A percentile compares a stretch with the other conserved stretches of the same genome.
Evolutionary conservation across 139 green algal species (phyloP).

Genomic region (Haematococcus lacustris): DNA sequence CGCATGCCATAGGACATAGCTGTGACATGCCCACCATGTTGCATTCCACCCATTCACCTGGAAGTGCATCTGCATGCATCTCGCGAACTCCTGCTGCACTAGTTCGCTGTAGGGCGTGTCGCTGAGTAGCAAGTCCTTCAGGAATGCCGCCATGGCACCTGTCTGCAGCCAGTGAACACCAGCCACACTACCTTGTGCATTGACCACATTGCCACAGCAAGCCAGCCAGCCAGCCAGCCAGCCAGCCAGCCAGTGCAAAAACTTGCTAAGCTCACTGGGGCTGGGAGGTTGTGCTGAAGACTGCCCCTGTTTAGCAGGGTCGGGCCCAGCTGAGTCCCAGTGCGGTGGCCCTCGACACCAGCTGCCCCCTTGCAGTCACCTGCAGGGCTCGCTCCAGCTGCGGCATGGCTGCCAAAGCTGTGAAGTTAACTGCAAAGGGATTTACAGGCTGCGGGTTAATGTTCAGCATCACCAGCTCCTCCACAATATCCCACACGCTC

Average conservation of each 20-base stretch:
- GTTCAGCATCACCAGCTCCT: slow-evolving; percentile 52
- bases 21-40: too few species aligned
- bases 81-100: slow-evolving; percentile 45
- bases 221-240: too few species aligned
- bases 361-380: too few species aligned
- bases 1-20: too few species aligned
- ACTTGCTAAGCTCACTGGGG: too few species aligned
- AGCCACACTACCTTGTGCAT: too few species aligned
- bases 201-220: too few species aligned
- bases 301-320: too few species aligned
- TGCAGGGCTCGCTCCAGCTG: slow-evolving; percentile 48
- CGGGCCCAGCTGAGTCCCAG: not conserved
- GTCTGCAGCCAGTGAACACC: too few species aligned
- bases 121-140: slow-evolving; percentile 46
- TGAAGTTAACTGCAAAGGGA: slow-evolving; percentile 52
- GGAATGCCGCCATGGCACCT: slow-evolving; percentile 39
- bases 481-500: slow-evolving; percentile 53
- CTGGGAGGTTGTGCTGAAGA: too few species aligned
- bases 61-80: slow-evolving; percentile 48
- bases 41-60: not conserved
- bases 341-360: not conserved
- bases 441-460: slow-evolving; percentile 38
- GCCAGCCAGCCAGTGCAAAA: too few species aligned
- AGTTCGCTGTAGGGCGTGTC: slow-evolving; percentile 16
- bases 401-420: slow-evolving; percentile 43